These are phyloP conservation scores for Parastagonospora avenae DNA, from an alignment of 2,329 filamentous ascomycete genomes.

Conservation along the genomic window DNA sequence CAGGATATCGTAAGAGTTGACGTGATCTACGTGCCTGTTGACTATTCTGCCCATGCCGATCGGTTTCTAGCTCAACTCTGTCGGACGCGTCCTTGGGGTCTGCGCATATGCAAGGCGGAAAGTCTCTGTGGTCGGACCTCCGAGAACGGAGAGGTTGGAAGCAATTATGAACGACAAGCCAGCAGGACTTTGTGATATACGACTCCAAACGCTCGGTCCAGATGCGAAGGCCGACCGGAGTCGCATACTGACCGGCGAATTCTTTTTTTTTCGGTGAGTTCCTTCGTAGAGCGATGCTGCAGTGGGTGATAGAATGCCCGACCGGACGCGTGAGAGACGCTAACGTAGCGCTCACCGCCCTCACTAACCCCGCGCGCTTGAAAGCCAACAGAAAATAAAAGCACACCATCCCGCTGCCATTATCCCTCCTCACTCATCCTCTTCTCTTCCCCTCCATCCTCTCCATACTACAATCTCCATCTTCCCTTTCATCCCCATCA, in stretches of 20 bases:
- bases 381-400: conserved; percentile 39
- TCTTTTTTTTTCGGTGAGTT: background rate
- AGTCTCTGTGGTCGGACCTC: conserved; percentile 2
- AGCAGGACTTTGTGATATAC: too few species aligned
- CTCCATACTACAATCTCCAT: conserved; percentile 3
- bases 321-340: background rate
- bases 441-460: conserved; percentile 12
- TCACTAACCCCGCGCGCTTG: conserved; percentile 22
- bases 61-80: background rate
- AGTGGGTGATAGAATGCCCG: background rate
- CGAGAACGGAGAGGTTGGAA: background rate
- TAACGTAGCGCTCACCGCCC: background rate
- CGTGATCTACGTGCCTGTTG: background rate
- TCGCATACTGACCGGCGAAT: too few species aligned
- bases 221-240: too few species aligned
- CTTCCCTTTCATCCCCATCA: conserved; percentile 8
- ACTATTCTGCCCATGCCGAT: background rate
- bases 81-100: background rate
- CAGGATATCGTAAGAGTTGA: background rate
- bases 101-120: background rate
- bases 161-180: background rate
- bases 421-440: conserved; percentile 12
- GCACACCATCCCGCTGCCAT: conserved; percentile 40
- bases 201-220: too few species aligned
- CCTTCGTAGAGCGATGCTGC: background rate